phyloP scores from a whole-genome alignment of 371 early-diverging fungal genomes.

The Circinella minor region DNA sequence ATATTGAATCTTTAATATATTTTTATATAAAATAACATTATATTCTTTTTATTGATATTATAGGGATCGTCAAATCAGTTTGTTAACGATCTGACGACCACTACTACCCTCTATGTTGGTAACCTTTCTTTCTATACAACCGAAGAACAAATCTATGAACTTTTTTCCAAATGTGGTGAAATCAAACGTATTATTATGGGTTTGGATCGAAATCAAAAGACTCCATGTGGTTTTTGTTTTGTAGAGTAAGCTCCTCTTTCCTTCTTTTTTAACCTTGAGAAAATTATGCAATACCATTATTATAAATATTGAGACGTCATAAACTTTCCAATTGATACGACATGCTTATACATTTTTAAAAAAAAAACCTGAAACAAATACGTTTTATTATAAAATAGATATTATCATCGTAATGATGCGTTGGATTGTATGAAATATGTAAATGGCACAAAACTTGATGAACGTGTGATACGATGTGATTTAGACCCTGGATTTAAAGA shows the following conservation, averaged over 20 bases:
- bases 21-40: not conserved
- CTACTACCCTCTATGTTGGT: slow-evolving; percentile 95
- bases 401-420: slow-evolving; percentile 86
- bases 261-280: too few relatives aligned
- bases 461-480: slow-evolving; percentile 94
- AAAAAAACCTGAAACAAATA: not conserved
- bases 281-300: too few relatives aligned
- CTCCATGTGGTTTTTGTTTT: slow-evolving; percentile 99
- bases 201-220: slow-evolving; percentile 89
- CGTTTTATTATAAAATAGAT: slow-evolving; percentile 54
- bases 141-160: slow-evolving; percentile 97
- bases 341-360: not conserved
- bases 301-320: too few relatives aligned
- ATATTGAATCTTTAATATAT: not conserved
- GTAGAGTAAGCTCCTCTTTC: slow-evolving; percentile 81
- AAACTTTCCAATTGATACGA: too few relatives aligned
- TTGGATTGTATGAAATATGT: slow-evolving; percentile 93
- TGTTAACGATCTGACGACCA: slow-evolving; percentile 66
- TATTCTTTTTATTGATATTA: not conserved
- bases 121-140: slow-evolving; percentile 98
- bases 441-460: slow-evolving; percentile 95
- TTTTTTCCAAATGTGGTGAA: slow-evolving; percentile 96
- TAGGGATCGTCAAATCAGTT: slow-evolving; percentile 79
- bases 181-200: slow-evolving; percentile 99
- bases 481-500: slow-evolving; percentile 96